Evolutionary conservation across 768 basidiomycete genomes (phyloP).

Genomic region (Serendipita vermifera): DNA sequence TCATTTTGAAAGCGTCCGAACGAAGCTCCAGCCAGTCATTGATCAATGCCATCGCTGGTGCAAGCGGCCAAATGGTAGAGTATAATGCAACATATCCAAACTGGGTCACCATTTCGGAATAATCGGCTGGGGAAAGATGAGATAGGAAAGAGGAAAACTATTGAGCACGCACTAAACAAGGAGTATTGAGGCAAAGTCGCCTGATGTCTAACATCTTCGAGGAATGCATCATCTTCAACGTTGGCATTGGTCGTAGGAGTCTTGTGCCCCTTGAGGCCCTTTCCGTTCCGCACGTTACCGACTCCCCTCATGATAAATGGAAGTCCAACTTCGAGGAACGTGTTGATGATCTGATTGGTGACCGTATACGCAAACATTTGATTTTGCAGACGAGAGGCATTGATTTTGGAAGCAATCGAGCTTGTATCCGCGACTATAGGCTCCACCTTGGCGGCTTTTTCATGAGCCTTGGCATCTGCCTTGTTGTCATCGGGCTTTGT

Average conservation of each 20-base stretch:
- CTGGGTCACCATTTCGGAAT: slow-evolving; percentile 88
- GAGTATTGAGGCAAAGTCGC: slow-evolving; percentile 69
- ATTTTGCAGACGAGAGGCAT: slow-evolving; percentile 49
- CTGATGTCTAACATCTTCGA: slow-evolving; percentile 67
- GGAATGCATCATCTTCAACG: slow-evolving; percentile 60
- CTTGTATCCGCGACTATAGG: not conserved
- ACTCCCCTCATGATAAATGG: slow-evolving; percentile 62
- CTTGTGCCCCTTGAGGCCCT: slow-evolving; percentile 17
- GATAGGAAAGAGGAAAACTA: not conserved
- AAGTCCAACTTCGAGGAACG: slow-evolving; percentile 64
- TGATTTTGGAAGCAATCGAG: slow-evolving; percentile 13
- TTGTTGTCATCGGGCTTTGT: slow-evolving; percentile 29
- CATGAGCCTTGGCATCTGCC: slow-evolving; percentile 47
- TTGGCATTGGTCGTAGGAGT: slow-evolving; percentile 17
- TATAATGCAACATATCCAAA: slow-evolving; percentile 89
- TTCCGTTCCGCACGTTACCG: slow-evolving; percentile 35
- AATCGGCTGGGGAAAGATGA: slow-evolving; percentile 40
- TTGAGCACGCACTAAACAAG: slow-evolving; percentile 41
- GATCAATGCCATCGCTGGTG: slow-evolving; percentile 72
- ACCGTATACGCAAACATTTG: slow-evolving; percentile 92
- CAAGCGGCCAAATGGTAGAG: slow-evolving; percentile 89
- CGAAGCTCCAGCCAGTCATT: slow-evolving; percentile 91
- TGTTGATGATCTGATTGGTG: slow-evolving; percentile 73
- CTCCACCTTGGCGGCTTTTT: slow-evolving; percentile 12
- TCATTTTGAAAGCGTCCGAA: slow-evolving; percentile 92